Conservation (phyloP, 129 eudicot genomes). For the Lactuca sativa region DNA sequence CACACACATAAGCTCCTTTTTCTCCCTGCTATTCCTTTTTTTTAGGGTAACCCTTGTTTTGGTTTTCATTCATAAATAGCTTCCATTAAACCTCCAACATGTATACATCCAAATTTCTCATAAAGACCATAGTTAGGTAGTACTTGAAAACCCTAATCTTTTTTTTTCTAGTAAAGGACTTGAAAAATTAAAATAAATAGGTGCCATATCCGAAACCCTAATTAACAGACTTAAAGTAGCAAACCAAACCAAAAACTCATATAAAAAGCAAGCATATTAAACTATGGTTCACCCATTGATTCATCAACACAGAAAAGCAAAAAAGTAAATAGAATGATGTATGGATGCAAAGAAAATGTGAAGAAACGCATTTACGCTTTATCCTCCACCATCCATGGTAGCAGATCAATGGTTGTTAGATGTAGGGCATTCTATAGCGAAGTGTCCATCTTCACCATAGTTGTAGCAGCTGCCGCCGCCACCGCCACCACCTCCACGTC, state of each 20-base stretch:
- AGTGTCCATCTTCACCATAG: slow-evolving; percentile 72
- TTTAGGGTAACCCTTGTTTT: neutral
- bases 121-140: neutral
- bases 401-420: slow-evolving; percentile 40
- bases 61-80: slow-evolving; percentile 11
- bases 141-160: slow-evolving; percentile 9
- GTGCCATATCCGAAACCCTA: slow-evolving; percentile 31
- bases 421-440: slow-evolving; percentile 67
- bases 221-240: neutral
- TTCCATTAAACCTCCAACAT: slow-evolving; percentile 17
- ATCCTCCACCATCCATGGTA: neutral
- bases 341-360: slow-evolving; percentile 12
- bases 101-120: slow-evolving; percentile 21
- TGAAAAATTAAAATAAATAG: neutral
- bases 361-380: slow-evolving; percentile 33
- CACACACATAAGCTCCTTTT: too few species aligned
- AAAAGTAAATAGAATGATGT: slow-evolving; percentile 1
- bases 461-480: slow-evolving; percentile 67
- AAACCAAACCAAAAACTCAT: slow-evolving; percentile 27
- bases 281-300: slow-evolving; percentile 39
- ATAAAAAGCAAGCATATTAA: slow-evolving; percentile 23
- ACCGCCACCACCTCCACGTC: slow-evolving; percentile 39
- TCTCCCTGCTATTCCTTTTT: too few species aligned
- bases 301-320: slow-evolving; percentile 19
- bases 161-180: neutral